Percentiles rank a stretch among this genome's conserved stretches.
Conservation (phyloP, 2,329 filamentous ascomycete genomes). For the Periglandula ipomoeae region DNA sequence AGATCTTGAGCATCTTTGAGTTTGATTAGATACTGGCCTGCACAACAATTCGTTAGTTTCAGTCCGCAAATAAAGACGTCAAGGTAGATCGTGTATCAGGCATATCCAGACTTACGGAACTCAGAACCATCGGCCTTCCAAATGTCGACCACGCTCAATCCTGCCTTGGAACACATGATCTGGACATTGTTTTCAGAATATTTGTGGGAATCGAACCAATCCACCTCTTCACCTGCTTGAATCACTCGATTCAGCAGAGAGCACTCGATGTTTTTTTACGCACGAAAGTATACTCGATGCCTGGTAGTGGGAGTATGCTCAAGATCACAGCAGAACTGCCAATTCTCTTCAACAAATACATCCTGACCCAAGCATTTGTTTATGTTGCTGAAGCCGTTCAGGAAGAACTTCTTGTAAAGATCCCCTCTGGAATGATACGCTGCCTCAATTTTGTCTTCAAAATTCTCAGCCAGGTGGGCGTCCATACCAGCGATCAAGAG, state of each 20-base stretch:
- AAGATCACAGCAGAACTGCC: conserved; percentile 27
- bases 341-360: conserved; percentile 27
- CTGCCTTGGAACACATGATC: conserved; percentile 30
- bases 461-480: conserved; percentile 23
- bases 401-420: conserved; percentile 27
- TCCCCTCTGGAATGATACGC: conserved; percentile 29
- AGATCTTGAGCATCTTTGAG: conserved; percentile 19
- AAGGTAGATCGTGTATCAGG: neutral
- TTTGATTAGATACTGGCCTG: conserved; percentile 30
- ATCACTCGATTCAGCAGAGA: conserved; percentile 17
- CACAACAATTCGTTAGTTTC: conserved; percentile 10
- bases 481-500: conserved; percentile 32
- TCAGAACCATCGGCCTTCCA: conserved; percentile 29
- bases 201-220: conserved; percentile 37
- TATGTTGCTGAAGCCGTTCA: conserved; percentile 29
- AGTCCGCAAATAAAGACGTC: conserved; percentile 2
- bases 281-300: conserved; percentile 30
- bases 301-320: conserved; percentile 27
- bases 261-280: conserved; percentile 24
- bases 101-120: conserved; percentile 24
- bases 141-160: conserved; percentile 24
- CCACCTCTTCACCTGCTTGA: conserved; percentile 24
- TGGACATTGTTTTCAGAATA: conserved; percentile 26
- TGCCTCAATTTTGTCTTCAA: conserved; percentile 29
- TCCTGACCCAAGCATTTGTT: conserved; percentile 25